Evolutionary conservation across 495 filamentous ascomycete genomes (phyloP).

Genomic region (Melanomma pulvis-pyrius): DNA sequence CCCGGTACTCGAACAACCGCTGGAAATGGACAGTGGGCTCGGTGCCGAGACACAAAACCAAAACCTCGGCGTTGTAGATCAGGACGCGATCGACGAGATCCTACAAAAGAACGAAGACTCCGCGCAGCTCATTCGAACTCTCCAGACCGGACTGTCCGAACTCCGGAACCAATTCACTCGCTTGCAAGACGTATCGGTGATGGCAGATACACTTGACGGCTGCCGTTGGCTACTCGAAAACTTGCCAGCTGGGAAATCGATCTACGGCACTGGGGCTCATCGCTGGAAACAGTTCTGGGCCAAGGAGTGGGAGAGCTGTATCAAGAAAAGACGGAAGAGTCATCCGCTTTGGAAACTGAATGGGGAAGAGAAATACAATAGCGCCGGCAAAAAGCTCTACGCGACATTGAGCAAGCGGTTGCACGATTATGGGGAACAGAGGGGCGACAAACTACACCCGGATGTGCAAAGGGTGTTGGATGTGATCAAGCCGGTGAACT

Average conservation of each 20-base stretch:
- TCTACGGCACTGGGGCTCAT: neutral
- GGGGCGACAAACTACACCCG: neutral
- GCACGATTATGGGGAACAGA: neutral
- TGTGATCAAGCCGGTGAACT: neutral
- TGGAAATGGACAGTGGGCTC: neutral
- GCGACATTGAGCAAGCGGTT: neutral
- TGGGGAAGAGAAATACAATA: neutral
- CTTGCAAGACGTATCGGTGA: neutral
- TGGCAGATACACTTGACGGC: neutral
- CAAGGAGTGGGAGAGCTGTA: conserved; percentile 3
- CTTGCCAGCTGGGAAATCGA: neutral
- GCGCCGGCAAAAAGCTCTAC: neutral
- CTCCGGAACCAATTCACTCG: neutral
- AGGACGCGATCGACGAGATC: neutral
- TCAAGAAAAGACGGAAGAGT: neutral
- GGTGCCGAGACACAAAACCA: neutral
- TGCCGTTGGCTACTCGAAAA: neutral
- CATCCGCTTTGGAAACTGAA: neutral
- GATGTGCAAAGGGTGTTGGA: conserved; percentile 1
- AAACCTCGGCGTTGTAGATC: neutral
- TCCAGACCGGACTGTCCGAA: neutral
- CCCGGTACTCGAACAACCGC: neutral
- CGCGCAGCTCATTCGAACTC: neutral
- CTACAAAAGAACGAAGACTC: neutral
- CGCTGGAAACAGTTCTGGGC: neutral